Conservation (phyloP, 2,329 filamentous ascomycete species). For the Thielaviopsis musarum region DNA sequence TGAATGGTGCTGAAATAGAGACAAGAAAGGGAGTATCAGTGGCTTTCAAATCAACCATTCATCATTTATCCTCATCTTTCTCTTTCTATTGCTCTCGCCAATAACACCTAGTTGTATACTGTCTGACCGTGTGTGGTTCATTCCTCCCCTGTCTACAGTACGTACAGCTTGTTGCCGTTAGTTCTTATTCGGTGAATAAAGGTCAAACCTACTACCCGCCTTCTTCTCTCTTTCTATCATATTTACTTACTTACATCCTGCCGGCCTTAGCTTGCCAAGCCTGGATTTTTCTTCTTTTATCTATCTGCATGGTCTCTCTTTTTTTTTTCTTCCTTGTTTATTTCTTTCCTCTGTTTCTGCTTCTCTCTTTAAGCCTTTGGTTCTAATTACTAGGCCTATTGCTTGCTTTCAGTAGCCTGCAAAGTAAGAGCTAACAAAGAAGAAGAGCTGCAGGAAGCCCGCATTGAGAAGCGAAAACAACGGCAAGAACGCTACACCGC, state of each 20-base stretch:
- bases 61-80: no score
- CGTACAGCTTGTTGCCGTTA: no score
- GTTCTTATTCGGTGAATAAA: no score
- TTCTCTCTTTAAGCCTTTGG: neutral
- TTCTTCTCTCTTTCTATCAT: no score
- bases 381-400: neutral
- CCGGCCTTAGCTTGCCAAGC: neutral
- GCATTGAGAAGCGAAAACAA: neutral
- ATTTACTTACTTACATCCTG: neutral
- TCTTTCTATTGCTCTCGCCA: no score
- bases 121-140: no score
- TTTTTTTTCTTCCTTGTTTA: neutral
- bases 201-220: no score
- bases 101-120: no score
- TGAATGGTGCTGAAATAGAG: neutral
- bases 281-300: neutral
- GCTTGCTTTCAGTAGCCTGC: neutral
- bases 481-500: neutral
- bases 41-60: no score
- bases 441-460: neutral
- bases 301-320: neutral
- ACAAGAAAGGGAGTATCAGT: no score
- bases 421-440: neutral
- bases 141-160: no score
- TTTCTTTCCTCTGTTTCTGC: neutral